phyloP scores from a whole-genome alignment of 192 early-diverging fungal species.

The Haplosporangium gracile region DNA sequence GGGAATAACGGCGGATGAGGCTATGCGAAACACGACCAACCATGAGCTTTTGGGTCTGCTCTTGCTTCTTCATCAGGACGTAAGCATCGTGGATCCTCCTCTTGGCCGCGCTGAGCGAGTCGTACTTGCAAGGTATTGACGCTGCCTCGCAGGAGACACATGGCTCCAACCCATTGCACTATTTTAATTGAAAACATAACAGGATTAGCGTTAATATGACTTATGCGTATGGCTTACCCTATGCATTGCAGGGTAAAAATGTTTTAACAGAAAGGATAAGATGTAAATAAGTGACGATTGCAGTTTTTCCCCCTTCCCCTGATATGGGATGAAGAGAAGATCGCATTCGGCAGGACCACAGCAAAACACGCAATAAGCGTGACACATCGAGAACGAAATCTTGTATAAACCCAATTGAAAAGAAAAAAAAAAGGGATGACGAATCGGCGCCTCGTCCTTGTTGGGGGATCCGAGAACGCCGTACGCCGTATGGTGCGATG shows the following conservation, averaged over 20 bases:
- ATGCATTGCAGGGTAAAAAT: too few relatives aligned
- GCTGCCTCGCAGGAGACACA: conserved; percentile 30
- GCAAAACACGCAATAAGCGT: background rate
- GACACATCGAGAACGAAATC: background rate
- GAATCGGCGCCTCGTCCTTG: background rate
- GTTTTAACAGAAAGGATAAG: too few relatives aligned
- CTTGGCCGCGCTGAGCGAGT: conserved; percentile 34
- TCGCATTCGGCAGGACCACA: background rate
- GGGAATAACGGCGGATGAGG: background rate
- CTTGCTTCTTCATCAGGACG: conserved; percentile 29
- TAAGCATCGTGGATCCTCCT: conserved; percentile 34
- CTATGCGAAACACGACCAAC: conserved; percentile 15
- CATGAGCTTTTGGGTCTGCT: conserved; percentile 32
- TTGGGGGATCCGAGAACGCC: background rate
- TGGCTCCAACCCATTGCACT: conserved; percentile 54
- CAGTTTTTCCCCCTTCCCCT: background rate
- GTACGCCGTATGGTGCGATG: background rate
- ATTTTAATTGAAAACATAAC: background rate
- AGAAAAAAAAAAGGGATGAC: background rate
- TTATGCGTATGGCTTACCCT: too few relatives aligned
- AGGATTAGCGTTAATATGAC: background rate
- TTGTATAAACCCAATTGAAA: background rate
- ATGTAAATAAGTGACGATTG: too few relatives aligned
- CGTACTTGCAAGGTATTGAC: conserved; percentile 28
- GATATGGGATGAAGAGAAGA: background rate